Base-by-base conservation (phyloP, 75 land plant species). In the Pseudotsuga menziesii region DNA sequence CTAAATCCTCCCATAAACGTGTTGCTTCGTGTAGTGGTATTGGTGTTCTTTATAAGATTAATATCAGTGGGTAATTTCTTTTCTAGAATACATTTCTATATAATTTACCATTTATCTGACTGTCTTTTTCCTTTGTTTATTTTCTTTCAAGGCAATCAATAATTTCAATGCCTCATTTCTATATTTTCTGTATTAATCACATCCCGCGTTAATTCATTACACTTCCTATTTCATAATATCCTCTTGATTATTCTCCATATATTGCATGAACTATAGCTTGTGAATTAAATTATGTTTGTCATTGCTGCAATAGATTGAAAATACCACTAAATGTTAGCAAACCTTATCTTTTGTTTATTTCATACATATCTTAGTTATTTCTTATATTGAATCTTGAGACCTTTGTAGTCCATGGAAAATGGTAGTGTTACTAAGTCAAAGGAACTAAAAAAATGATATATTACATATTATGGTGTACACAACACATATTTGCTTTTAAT, bases 1-100 rank as follows among this genome's bases (percentile, higher is more conserved):
- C n/a, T n/a, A n/a, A n/a, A n/a, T n/a, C n/a, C n/a, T n/a, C n/a
- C n/a, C n/a, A n/a, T n/a, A n/a, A n/a, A n/a, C n/a, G n/a, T 70
- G 98, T 93, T 88, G 94, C 89, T 82, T 96, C 98, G 19, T 95
- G 98, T 60, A 91, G 94, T 76, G 98, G 98, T 57, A 76, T 93
- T 9, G 98, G 98, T 82, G 98, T 95, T 60, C 94, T 95, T 26
- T 86, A 92, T 39, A 95, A 95, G 91, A 96, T 93, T 86, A 14
- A 25, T 74, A 67, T 76, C 22, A 22, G 20, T 35, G 9, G 70
- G 17, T 25, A 67, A 76, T 66, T 59, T 13, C 60, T 76, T 56
- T 22, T 27, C 15, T 29, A 1, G 17, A 27, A 61, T 3, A 22
- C 41, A 14, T 36, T 57, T 26, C 60, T 8, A 56, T 56, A 56